Evolutionary conservation across 345 rosid genomes (phyloP).

Genomic region (Psidium guajava): DNA sequence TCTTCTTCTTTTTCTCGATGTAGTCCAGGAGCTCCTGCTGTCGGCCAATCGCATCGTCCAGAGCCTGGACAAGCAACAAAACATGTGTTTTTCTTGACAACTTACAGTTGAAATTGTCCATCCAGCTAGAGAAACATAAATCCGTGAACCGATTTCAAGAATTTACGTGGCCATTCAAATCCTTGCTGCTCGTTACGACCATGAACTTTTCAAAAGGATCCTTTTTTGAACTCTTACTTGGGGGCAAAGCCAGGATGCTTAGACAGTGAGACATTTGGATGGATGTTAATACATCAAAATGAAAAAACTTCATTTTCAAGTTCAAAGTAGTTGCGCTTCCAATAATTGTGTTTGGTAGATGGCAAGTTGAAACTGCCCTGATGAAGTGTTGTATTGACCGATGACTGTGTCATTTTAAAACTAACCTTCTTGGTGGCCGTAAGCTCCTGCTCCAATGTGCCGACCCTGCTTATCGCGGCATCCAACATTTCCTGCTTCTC

Average conservation of each 20-base stretch:
- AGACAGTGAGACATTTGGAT: background rate
- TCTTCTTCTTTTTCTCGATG: conserved; percentile 81
- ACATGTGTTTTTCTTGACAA: background rate
- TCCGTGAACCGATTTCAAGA: background rate
- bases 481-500: conserved; percentile 78
- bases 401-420: background rate
- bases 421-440: conserved; percentile 64
- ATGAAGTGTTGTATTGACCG: background rate
- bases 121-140: background rate
- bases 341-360: background rate
- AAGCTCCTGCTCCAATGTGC: conserved; percentile 74
- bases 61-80: conserved; percentile 35
- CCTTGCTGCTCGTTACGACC: background rate
- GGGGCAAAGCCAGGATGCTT: background rate
- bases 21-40: conserved; percentile 72
- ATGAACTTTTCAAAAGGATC: background rate
- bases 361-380: background rate
- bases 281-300: background rate
- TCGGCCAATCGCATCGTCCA: conserved; percentile 60
- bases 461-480: conserved; percentile 55
- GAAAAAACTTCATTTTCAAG: background rate
- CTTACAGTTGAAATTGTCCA: background rate
- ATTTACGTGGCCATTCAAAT: background rate
- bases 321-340: background rate
- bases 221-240: background rate